Evolutionary conservation across 768 basidiomycete genomes (phyloP).

Genomic region (Mrakia hoshinonis): DNA sequence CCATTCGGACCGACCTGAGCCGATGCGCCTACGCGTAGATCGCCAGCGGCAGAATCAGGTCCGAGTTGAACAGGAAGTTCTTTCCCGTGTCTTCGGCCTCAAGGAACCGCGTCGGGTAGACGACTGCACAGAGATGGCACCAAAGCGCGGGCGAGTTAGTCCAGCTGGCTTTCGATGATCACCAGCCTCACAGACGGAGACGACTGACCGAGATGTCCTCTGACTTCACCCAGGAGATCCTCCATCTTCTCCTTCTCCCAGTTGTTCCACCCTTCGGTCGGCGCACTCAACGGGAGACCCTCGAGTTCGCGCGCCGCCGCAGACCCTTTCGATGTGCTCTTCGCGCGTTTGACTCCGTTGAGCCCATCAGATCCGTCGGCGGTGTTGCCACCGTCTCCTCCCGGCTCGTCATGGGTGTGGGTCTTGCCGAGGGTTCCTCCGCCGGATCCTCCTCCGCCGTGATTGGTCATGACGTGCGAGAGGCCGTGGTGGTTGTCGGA

Average conservation of each 20-base stretch:
- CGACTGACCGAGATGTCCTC: slow-evolving; percentile 74
- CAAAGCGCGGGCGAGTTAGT: not conserved
- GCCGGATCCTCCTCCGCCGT: slow-evolving; percentile 41
- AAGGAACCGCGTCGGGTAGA: slow-evolving; percentile 75
- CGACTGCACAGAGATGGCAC: slow-evolving; percentile 46
- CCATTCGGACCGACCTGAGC: no score
- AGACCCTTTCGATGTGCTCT: slow-evolving; percentile 35
- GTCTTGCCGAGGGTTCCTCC: slow-evolving; percentile 41
- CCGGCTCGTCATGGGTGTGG: slow-evolving; percentile 23
- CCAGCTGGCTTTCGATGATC: not conserved
- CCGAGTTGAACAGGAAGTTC: slow-evolving; percentile 57
- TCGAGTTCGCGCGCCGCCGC: slow-evolving; percentile 32
- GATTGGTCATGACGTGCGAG: slow-evolving; percentile 36
- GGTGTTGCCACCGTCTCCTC: slow-evolving; percentile 27
- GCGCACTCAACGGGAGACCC: slow-evolving; percentile 33
- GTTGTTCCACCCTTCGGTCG: slow-evolving; percentile 65
- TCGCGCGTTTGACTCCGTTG: not conserved
- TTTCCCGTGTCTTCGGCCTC: slow-evolving; percentile 87
- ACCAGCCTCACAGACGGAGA: no score
- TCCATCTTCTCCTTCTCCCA: slow-evolving; percentile 89
- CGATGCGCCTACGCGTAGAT: slow-evolving; percentile 6
- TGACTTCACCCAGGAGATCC: slow-evolving; percentile 58
- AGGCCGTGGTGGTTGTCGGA: slow-evolving; percentile 35
- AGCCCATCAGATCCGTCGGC: not conserved
- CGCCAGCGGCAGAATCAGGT: slow-evolving; percentile 1